Evolutionary conservation across 495 filamentous ascomycete genomes (phyloP).

Genomic region (Penicillium angulare): DNA sequence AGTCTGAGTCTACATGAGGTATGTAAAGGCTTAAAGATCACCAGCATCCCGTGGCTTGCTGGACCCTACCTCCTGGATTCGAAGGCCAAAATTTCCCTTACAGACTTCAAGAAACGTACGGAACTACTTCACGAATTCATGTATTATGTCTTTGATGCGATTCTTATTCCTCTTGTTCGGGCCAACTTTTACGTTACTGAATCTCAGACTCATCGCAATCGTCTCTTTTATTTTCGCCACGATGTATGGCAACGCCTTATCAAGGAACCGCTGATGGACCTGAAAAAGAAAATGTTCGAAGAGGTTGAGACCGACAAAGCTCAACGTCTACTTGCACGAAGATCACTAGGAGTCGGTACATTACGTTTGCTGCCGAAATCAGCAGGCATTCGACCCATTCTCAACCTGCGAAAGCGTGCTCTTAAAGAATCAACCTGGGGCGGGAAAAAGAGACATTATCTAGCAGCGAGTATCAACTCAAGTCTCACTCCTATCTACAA

Average conservation of each 20-base stretch:
- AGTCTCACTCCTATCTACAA: slow-evolving; percentile 72
- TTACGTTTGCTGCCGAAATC: slow-evolving; percentile 79
- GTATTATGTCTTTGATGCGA: slow-evolving; percentile 89
- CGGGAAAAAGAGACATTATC: slow-evolving; percentile 41
- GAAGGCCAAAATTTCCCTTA: slow-evolving; percentile 57
- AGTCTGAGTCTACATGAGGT: slow-evolving; percentile 76
- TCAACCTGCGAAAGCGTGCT: slow-evolving; percentile 72
- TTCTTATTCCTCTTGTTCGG: slow-evolving; percentile 84
- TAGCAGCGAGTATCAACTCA: slow-evolving; percentile 79
- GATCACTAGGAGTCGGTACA: slow-evolving; percentile 71
- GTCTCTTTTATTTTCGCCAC: slow-evolving; percentile 91
- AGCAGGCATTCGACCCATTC: slow-evolving; percentile 71
- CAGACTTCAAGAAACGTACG: slow-evolving; percentile 72
- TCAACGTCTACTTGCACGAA: slow-evolving; percentile 53
- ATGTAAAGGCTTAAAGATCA: slow-evolving; percentile 72
- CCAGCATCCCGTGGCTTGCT: slow-evolving; percentile 69
- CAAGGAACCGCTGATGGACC: slow-evolving; percentile 64
- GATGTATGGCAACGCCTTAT: slow-evolving; percentile 81
- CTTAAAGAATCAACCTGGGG: slow-evolving; percentile 42
- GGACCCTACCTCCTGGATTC: slow-evolving; percentile 37
- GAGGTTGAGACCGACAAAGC: slow-evolving; percentile 64
- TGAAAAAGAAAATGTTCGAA: slow-evolving; percentile 78
- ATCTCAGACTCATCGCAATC: slow-evolving; percentile 74
- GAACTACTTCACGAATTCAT: slow-evolving; percentile 82
- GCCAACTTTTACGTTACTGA: slow-evolving; percentile 94